Evolutionary conservation across 1,284 basidiomycete species (phyloP), one percentile per base, ranked within the genome.

Genomic region (Trametes pubescens): DNA sequence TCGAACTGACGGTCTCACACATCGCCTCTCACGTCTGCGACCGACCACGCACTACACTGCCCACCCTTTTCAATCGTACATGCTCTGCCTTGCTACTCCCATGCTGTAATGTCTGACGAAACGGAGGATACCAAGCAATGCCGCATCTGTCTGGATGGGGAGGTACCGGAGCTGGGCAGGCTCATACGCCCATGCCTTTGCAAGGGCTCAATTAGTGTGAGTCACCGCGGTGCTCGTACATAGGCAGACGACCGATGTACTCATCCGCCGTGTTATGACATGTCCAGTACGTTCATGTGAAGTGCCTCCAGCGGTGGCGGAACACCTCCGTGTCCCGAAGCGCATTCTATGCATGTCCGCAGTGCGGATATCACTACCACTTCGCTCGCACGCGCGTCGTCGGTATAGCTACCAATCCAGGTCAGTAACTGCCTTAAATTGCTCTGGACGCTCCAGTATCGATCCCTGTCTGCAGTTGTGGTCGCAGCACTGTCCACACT

Each of bases 151-250:
- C 78, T 91, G 32, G 91, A 91, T 60, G 86, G 87, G 13, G 80
- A 82, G 51, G 89, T 90, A 70, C 77, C 73, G 5, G 81, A 85
- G 59, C 80, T 89, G 38, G 91, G 91, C 7, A 83, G 86, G 60
- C 84, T 93, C 63, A 91, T 93, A 68, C 84, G 87, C 40, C 91
- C 92, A 7, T 93, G 92, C 75, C 82, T 89, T 1, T 94, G 91
- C 77, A 88, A 84, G 66, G 92, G 92, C 34, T 87, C 89, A n/a
- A 92, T 93, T 58, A 89, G 86, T 67, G 91, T 92, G 76, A 40
- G 37, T 26, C 4, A 24, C 21, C 16, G 14, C 2, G 16, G 4
- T 16, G 4, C 13, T n/a, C 10, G 34, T 9, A 2, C 22, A 1
- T 9, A 21, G 4, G 34, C 2, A 14, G 34, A 22, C 10, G 26